Evolutionary conservation across 2,329 filamentous ascomycete species (phyloP), one percentile per base, ranked within the genome.

Genomic region (Exserohilum rostratum): DNA sequence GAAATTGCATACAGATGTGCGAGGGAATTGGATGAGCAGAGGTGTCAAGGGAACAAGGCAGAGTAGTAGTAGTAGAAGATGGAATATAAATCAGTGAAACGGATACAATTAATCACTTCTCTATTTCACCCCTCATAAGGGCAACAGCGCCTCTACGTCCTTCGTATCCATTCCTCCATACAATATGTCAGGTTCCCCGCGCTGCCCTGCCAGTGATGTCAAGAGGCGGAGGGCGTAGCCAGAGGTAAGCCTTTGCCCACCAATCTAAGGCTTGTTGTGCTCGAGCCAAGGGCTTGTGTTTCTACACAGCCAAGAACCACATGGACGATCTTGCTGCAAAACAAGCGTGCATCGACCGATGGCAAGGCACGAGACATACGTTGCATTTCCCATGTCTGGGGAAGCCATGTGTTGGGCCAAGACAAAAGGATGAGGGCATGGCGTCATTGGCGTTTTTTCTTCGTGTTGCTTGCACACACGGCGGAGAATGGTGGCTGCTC

Each of bases 361-460:
- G 46, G 29, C 17, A 17, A 20, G 51, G 18, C 37, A 50, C 34
- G 25, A 20, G 46, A 53, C 46, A 47, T 37, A 44, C 54, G 42
- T n/a, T 7, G 17, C 9, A 17, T 55, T 57, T 46, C 25, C 49
- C 43, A 42, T 50, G 48, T 63, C 46, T 57, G 54, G 57, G 27
- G 39, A 31, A 31, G 46, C 35, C 13, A 29, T 11, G 31, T 42
- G 46, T 55, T 42, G 38, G 43, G 62, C 61, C 59, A 63, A 67
- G 61, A 29, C 38, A 40, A 50, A 57, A 68, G 62, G 42, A 53
- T n/a, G n/a, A n/a, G n/a, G 48, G 51, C 40, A 55, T 64, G 60
- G 60, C 66, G 64, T 67, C 66, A 62, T 62, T 39, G 54, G 60
- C 50, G 52, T 57, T 55, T 22, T 46, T 13, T 51, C 35, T 44